Conservation (phyloP, 2,329 filamentous ascomycete genomes). For the Fusarium coffeatum region DNA sequence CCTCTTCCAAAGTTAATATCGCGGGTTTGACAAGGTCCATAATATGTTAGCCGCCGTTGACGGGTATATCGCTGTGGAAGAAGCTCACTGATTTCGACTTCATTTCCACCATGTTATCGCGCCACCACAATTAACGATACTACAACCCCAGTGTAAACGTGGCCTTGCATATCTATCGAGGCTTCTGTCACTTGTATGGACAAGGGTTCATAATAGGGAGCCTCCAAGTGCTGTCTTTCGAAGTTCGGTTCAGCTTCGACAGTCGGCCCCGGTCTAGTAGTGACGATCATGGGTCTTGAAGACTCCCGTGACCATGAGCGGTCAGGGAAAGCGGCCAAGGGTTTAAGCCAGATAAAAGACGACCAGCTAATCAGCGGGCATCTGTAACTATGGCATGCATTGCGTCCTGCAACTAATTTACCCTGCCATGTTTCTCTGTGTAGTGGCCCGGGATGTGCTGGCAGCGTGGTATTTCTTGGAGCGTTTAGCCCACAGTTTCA, state of each 20-base stretch:
- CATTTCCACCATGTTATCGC: slow-evolving; percentile 23
- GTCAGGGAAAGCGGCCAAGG: slow-evolving; percentile 40
- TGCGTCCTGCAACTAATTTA: slow-evolving; percentile 49
- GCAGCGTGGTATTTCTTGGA: slow-evolving; percentile 31
- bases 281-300: slow-evolving; percentile 45
- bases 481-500: slow-evolving; percentile 11
- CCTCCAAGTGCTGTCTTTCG: slow-evolving; percentile 29
- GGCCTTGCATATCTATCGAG: slow-evolving; percentile 20
- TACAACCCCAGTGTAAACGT: slow-evolving; percentile 15
- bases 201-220: slow-evolving; percentile 22
- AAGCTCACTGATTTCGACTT: not conserved
- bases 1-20: slow-evolving; percentile 21
- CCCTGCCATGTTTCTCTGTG: slow-evolving; percentile 39
- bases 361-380: slow-evolving; percentile 43
- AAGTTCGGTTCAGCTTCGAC: slow-evolving; percentile 25
- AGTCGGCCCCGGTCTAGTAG: slow-evolving; percentile 41
- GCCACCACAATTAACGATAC: slow-evolving; percentile 6
- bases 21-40: slow-evolving; percentile 14
- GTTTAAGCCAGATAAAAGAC: slow-evolving; percentile 27
- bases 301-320: slow-evolving; percentile 45
- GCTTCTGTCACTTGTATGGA: slow-evolving; percentile 22
- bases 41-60: slow-evolving; percentile 40
- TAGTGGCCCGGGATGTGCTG: slow-evolving; percentile 42
- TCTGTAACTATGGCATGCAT: slow-evolving; percentile 51
- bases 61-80: not conserved